phyloP scores from a whole-genome alignment of 345 rosid species.

The Streptanthus diversifolius region DNA sequence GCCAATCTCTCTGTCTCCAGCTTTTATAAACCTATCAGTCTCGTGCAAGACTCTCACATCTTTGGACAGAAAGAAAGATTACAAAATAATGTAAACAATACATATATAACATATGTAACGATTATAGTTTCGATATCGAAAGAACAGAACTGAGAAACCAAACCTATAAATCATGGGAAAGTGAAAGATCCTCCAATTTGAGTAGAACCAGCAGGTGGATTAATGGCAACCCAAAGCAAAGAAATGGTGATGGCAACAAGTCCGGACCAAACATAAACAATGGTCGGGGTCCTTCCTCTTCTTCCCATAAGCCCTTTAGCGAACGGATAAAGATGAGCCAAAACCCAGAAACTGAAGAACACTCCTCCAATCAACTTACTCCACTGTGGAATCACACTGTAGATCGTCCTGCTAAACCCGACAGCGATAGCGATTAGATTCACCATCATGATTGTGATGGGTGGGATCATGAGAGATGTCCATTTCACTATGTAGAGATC shows the following conservation, averaged over 20 bases:
- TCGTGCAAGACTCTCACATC: neutral
- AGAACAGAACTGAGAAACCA: conserved; percentile 18
- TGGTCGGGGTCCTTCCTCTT: conserved; percentile 95
- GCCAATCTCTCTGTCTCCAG: conserved; percentile 11
- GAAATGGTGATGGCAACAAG: conserved; percentile 92
- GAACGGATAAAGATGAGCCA: conserved; percentile 95
- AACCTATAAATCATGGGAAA: conserved; percentile 60
- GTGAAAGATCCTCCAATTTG: conserved; percentile 91
- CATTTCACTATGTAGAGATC: conserved; percentile 84
- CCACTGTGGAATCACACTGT: conserved; percentile 87
- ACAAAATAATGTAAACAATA: neutral
- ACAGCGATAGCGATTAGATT: conserved; percentile 89
- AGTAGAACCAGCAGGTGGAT: conserved; percentile 69
- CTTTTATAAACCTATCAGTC: neutral
- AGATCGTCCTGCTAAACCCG: conserved; percentile 86
- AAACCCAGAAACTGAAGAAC: conserved; percentile 97
- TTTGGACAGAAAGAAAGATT: conserved; percentile 2
- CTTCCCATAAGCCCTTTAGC: conserved; percentile 99
- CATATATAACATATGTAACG: neutral
- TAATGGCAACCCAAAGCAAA: conserved; percentile 93
- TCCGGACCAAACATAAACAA: conserved; percentile 97
- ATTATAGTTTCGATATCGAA: neutral
- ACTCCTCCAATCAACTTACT: conserved; percentile 86
- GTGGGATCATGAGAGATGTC: conserved; percentile 92
- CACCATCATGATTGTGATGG: conserved; percentile 90